These are phyloP conservation scores for Domatiomyces globalis DNA, from an alignment of 2,329 filamentous ascomycete genomes.

Conservation along the genomic window DNA sequence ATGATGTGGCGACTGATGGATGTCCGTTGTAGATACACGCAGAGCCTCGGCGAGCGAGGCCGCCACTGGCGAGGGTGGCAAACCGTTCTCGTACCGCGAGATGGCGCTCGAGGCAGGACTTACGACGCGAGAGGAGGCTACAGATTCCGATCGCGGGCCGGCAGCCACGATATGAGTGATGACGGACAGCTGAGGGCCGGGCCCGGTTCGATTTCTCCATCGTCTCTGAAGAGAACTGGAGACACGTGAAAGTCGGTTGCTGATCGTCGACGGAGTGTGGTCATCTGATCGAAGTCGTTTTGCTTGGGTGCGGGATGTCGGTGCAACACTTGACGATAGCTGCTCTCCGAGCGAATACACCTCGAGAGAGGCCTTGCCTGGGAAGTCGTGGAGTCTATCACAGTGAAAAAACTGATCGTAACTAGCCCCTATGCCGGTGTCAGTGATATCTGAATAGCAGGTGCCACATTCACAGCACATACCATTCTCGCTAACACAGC, in stretches of 20 bases:
- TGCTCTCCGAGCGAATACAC: not conserved
- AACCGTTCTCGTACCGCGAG: conserved; percentile 35
- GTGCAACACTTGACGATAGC: not conserved
- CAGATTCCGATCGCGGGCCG: conserved; percentile 29
- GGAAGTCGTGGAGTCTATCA: not conserved
- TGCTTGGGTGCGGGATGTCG: conserved; percentile 8
- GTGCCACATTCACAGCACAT: not conserved
- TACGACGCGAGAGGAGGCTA: conserved; percentile 25
- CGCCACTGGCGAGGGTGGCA: conserved; percentile 48
- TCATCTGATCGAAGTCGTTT: conserved; percentile 49
- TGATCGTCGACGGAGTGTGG: conserved; percentile 47
- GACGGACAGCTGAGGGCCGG: conserved; percentile 38
- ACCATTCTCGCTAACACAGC: not conserved
- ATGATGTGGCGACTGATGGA: conserved; percentile 36
- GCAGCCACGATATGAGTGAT: conserved; percentile 48
- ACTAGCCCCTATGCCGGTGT: not conserved
- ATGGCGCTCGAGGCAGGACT: conserved; percentile 25
- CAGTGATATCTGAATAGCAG: not conserved
- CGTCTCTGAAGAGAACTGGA: conserved; percentile 42
- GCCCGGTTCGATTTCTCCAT: conserved; percentile 37
- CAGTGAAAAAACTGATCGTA: not conserved
- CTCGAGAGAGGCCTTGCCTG: not conserved
- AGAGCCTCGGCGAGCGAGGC: conserved; percentile 46
- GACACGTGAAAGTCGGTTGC: conserved; percentile 51
- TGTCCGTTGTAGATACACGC: conserved; percentile 28